Evolutionary conservation across 768 basidiomycete genomes (phyloP).

Genomic region (Pleurotus sapidus): DNA sequence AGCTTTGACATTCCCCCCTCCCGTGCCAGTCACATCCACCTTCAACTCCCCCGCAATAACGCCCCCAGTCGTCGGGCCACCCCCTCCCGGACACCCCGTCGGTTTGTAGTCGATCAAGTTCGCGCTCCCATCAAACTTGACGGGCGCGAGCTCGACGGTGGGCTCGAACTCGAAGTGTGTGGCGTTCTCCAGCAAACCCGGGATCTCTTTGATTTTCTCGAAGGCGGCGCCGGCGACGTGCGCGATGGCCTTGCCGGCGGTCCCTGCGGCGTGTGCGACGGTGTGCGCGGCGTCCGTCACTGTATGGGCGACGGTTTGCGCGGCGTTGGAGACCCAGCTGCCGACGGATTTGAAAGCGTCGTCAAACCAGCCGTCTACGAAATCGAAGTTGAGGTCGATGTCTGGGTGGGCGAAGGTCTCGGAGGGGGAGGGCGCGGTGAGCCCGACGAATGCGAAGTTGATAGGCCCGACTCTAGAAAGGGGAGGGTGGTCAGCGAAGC

Average conservation of each 20-base stretch:
- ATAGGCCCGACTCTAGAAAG: not conserved
- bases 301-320: conserved; percentile 7
- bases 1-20: conserved; percentile 17
- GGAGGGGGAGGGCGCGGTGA: not conserved
- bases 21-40: conserved; percentile 11
- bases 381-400: conserved; percentile 11
- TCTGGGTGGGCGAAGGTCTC: not conserved
- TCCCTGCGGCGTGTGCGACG: not conserved
- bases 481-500: no score
- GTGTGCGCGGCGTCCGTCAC: not conserved
- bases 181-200: not conserved
- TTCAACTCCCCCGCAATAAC: not conserved
- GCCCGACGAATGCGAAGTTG: conserved; percentile 10
- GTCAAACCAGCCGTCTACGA: conserved; percentile 15
- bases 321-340: not conserved
- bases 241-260: not conserved
- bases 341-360: no score
- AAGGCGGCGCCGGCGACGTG: no score
- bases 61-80: no score
- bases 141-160: conserved; percentile 14
- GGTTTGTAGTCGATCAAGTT: conserved; percentile 15
- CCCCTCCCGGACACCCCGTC: conserved; percentile 4
- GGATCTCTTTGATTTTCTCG: not conserved
- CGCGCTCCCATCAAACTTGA: conserved; percentile 16
- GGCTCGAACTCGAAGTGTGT: conserved; percentile 14